Conservation (phyloP, 2,329 filamentous ascomycete species). For the Penicillium sp. region DNA sequence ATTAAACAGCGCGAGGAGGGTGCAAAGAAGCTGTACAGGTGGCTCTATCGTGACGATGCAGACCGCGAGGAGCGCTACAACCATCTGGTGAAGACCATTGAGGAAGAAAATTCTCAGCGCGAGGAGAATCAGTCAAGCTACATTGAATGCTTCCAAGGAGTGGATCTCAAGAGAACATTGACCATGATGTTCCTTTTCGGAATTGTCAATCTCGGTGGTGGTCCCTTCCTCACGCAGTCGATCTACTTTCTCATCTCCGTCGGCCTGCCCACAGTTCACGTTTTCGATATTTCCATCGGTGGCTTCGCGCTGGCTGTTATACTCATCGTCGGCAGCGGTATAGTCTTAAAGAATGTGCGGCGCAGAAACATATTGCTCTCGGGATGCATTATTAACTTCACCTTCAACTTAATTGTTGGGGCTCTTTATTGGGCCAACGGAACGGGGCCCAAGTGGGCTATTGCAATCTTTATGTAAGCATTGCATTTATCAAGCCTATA, state of each 20-base stretch:
- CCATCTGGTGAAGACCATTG: conserved; percentile 11
- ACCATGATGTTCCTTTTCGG: conserved; percentile 17
- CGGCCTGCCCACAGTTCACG: conserved; percentile 13
- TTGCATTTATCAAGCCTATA: neutral
- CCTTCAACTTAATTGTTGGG: conserved; percentile 13
- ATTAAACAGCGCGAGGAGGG: conserved; percentile 2
- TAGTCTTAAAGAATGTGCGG: neutral
- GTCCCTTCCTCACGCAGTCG: conserved; percentile 16
- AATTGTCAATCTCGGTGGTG: conserved; percentile 11
- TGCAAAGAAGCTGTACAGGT: conserved; percentile 9
- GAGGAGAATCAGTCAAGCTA: conserved; percentile 6
- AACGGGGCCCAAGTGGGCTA: conserved; percentile 10
- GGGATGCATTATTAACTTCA: conserved; percentile 4
- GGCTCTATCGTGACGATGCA: conserved; percentile 8
- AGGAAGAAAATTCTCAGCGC: conserved; percentile 10
- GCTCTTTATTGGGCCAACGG: conserved; percentile 10
- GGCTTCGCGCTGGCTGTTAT: conserved; percentile 15
- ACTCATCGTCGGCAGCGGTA: conserved; percentile 8
- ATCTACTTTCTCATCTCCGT: conserved; percentile 21
- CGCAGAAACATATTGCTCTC: neutral
- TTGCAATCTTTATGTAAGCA: conserved; percentile 16
- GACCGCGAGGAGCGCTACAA: conserved; percentile 9
- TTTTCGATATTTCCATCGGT: conserved; percentile 19
- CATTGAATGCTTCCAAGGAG: conserved; percentile 13
- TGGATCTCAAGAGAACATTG: conserved; percentile 15